Evolutionary conservation across 2,329 filamentous ascomycete species (phyloP).

Genomic region (Knoxdaviesia proteae): DNA sequence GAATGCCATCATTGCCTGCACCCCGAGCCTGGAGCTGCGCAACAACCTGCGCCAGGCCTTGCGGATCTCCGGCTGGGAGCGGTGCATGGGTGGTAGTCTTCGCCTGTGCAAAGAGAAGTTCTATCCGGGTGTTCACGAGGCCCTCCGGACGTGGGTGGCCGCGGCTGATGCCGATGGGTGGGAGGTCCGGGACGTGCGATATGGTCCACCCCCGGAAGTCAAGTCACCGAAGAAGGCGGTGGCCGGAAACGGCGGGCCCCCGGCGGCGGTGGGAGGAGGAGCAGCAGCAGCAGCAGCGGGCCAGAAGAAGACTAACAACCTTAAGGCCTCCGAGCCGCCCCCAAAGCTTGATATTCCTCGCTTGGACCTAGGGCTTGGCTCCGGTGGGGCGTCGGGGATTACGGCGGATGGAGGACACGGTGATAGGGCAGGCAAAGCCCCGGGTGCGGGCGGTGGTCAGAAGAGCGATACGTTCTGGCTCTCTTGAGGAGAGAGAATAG

Average conservation of each 20-base stretch:
- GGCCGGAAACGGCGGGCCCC: too few relatives aligned
- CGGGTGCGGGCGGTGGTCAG: background rate
- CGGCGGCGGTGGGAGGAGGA: too few relatives aligned
- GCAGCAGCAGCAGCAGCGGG: conserved; percentile 11
- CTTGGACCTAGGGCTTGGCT: conserved; percentile 26
- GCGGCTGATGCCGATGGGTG: conserved; percentile 76
- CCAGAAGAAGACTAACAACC: conserved; percentile 19
- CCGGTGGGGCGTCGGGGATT: background rate
- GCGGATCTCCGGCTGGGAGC: conserved; percentile 73
- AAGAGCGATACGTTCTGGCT: background rate
- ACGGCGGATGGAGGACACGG: background rate
- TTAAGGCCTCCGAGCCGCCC: conserved; percentile 21
- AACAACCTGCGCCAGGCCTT: conserved; percentile 63
- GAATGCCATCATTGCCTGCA: conserved; percentile 72
- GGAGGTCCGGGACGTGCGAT: conserved; percentile 63
- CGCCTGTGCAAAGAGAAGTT: conserved; percentile 96
- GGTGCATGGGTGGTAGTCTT: conserved; percentile 64
- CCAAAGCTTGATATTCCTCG: conserved; percentile 42
- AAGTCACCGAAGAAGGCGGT: conserved; percentile 21
- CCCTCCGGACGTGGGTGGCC: conserved; percentile 71
- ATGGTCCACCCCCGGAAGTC: conserved; percentile 36
- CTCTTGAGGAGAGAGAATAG: background rate
- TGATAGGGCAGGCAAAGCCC: too few relatives aligned
- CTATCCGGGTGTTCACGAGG: conserved; percentile 79
- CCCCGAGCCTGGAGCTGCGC: conserved; percentile 47